Conservation (phyloP, 2,329 filamentous ascomycete species). For the Dothistroma pini region DNA sequence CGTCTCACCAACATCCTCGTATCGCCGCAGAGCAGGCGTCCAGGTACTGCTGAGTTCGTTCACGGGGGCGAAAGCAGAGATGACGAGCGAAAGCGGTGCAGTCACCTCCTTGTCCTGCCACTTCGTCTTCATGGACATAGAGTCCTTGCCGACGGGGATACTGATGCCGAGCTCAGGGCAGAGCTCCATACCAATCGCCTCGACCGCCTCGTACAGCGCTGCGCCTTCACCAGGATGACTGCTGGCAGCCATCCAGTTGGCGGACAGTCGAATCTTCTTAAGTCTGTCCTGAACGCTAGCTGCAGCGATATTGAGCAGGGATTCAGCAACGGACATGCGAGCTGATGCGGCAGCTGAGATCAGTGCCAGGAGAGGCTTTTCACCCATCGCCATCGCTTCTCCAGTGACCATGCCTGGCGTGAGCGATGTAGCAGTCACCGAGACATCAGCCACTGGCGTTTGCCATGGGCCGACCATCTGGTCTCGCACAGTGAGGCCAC, state of each 20-base stretch:
- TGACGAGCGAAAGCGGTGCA: constrained; percentile 83
- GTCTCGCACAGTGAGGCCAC: constrained; percentile 81
- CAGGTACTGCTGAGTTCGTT: constrained; percentile 80
- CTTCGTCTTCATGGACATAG: constrained; percentile 97
- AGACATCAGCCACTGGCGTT: constrained; percentile 87
- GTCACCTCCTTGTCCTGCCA: constrained; percentile 90
- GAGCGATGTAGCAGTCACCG: constrained; percentile 82
- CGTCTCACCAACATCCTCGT: constrained; percentile 85
- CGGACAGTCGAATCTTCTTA: constrained; percentile 78
- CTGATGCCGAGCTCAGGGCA: constrained; percentile 87
- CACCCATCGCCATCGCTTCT: constrained; percentile 98
- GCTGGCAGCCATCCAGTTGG: constrained; percentile 99
- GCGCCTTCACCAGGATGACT: constrained; percentile 90
- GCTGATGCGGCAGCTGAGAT: constrained; percentile 88
- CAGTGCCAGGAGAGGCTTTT: constrained; percentile 82
- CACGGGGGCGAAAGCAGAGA: constrained; percentile 85
- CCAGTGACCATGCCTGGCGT: constrained; percentile 69
- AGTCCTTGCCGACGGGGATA: constrained; percentile 97
- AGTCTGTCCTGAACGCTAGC: constrained; percentile 70
- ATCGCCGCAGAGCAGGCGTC: constrained; percentile 81
- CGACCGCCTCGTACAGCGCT: constrained; percentile 86
- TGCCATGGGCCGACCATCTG: constrained; percentile 98
- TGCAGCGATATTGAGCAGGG: constrained; percentile 87
- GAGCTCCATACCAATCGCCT: constrained; percentile 87
- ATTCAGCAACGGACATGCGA: constrained; percentile 93